phyloP scores from a whole-genome alignment of 2,329 filamentous ascomycete genomes.

The Penicillium sp. region DNA sequence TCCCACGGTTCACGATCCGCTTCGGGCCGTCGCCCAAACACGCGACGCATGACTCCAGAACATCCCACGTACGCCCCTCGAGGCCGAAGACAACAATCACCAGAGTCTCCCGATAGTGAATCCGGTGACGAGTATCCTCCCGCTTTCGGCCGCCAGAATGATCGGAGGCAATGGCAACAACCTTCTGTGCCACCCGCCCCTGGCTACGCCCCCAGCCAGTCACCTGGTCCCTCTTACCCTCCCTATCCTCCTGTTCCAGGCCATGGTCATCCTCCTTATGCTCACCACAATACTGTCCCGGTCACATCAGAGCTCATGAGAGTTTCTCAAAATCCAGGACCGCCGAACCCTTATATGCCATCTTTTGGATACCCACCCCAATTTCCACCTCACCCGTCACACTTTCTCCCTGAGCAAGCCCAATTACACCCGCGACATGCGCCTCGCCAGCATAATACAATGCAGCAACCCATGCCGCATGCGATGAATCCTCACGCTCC shows the following conservation, averaged over 20 bases:
- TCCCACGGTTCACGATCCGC: conserved; percentile 37
- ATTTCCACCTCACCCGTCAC: conserved; percentile 27
- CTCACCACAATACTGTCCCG: conserved; percentile 23
- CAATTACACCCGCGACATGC: conserved; percentile 29
- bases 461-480: conserved; percentile 32
- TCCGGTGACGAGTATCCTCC: conserved; percentile 59
- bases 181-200: conserved; percentile 25
- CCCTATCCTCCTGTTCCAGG: conserved; percentile 30
- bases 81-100: conserved; percentile 45
- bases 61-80: conserved; percentile 38
- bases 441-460: conserved; percentile 29
- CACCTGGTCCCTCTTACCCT: conserved; percentile 40
- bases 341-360: conserved; percentile 29
- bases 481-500: conserved; percentile 22
- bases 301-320: conserved; percentile 36
- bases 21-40: conserved; percentile 37
- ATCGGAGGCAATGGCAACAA: conserved; percentile 34
- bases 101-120: conserved; percentile 60
- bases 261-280: conserved; percentile 29
- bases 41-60: conserved; percentile 37
- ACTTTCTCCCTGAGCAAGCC: conserved; percentile 29
- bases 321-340: conserved; percentile 21
- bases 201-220: conserved; percentile 41
- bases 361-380: conserved; percentile 32
- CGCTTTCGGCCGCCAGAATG: conserved; percentile 43